Conservation (phyloP, 768 basidiomycete genomes). For the Symmetrospora coprosmae region DNA sequence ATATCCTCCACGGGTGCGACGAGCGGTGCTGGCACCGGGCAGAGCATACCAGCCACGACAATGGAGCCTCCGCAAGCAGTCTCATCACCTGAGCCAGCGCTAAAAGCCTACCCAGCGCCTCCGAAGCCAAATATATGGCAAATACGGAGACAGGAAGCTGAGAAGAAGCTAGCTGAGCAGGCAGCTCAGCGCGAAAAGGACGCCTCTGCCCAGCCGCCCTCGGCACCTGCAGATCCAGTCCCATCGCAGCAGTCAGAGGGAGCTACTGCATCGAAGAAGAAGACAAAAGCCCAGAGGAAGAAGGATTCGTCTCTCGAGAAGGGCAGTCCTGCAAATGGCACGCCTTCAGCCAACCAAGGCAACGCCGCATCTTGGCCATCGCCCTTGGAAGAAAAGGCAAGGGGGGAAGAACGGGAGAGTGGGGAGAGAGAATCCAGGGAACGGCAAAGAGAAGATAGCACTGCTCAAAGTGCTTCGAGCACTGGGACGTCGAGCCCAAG, state of each 20-base stretch:
- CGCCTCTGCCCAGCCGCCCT: background rate
- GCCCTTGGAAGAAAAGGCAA: background rate
- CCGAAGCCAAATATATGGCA: conserved; percentile 10
- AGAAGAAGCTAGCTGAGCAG: background rate
- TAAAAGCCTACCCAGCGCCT: background rate
- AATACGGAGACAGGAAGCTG: conserved; percentile 3
- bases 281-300: background rate
- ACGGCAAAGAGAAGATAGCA: background rate
- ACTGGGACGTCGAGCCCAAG: background rate
- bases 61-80: background rate
- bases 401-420: too few relatives aligned
- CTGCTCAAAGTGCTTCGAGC: background rate
- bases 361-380: background rate
- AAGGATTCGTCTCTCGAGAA: background rate
- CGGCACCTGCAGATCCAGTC: background rate
- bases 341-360: background rate
- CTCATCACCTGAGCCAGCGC: background rate
- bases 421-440: too few relatives aligned
- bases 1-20: background rate
- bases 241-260: background rate
- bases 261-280: background rate
- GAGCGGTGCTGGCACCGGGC: background rate
- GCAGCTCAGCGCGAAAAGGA: background rate
- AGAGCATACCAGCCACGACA: background rate
- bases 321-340: background rate